Base-by-base conservation (phyloP, 257 asterid genomes). In the Solanum bukasovii region DNA sequence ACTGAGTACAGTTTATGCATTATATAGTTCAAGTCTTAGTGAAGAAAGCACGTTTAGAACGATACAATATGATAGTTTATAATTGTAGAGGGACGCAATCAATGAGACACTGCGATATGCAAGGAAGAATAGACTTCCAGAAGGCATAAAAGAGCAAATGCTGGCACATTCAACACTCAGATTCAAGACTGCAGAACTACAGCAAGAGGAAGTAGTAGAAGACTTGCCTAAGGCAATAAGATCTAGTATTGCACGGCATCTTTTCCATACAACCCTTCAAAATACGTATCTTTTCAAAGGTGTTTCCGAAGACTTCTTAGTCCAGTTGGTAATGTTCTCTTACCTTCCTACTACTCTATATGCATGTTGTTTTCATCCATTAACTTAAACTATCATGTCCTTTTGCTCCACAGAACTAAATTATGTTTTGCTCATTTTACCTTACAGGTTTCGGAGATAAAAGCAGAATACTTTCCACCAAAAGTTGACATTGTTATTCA, bases 381-480 rank as follows among this genome's bases (percentile, higher is more conserved):
- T 14, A 13, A 78, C 23, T 5, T 87, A n/a, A 82, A 52, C 35
- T 8, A 27, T 49, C 35, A 27, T 23, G 86, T 71, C 72, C 49
- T 84, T 83, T 74, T 25, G 4, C n/a, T 56, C 63, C 63, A 56
- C 63, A 56, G 10, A 56, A 56, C 63, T 56, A 56, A 6, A 56
- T 56, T 52, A 52, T 18, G 63, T 56, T 56, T 56, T 56, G 16
- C 65, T 84, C 72, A 10, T 68, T 16, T 42, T 9, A 33, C 31
- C 65, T 86, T 74, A 42, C 93, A 96, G 99, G 98, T 96, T 84
- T 94, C 99, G 10, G 98, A 95, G 91, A 94, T 96, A 96, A 94
- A 92, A 90, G 99, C 98, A 83, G 98, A 96, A 90, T 96, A 94
- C 87, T 94, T 92, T 89, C 99, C 99, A 68, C 99, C 99, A 35